A percentile compares a stretch with the other conserved stretches of the same genome.
phyloP scores from a whole-genome alignment of 1,284 basidiomycete species.

The Irpex sp. region DNA sequence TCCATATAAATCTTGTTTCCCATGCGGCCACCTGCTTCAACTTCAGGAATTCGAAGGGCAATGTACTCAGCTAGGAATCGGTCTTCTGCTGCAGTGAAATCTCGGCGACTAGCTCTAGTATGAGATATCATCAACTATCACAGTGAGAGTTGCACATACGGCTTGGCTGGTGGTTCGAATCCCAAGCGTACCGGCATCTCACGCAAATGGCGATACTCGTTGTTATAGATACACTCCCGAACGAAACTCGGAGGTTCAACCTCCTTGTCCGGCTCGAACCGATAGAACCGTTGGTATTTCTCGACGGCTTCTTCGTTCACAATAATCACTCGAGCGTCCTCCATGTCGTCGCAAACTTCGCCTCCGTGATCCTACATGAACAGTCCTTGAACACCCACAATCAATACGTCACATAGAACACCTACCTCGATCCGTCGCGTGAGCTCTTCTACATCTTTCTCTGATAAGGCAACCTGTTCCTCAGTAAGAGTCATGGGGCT shows the following conservation, averaged over 20 bases:
- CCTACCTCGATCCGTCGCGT: background rate
- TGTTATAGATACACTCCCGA: background rate
- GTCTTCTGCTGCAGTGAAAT: background rate
- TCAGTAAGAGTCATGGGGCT: background rate
- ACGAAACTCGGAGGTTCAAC: background rate
- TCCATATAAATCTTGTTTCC: background rate
- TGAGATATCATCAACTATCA: background rate
- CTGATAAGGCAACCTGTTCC: background rate
- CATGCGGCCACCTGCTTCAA: background rate
- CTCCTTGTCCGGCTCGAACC: background rate
- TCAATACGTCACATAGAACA: background rate
- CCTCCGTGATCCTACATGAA: background rate
- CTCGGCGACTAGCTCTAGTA: background rate
- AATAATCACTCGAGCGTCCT: background rate
- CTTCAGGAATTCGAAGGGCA: background rate
- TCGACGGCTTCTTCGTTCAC: background rate
- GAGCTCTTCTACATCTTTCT: background rate
- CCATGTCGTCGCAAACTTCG: background rate
- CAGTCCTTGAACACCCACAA: background rate
- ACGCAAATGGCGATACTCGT: background rate
- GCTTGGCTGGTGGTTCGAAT: background rate
- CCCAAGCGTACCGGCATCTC: background rate
- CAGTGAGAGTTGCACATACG: background rate
- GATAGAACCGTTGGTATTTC: background rate
- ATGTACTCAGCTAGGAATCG: background rate